A percentile compares a stretch with the other conserved stretches of the same genome.
These are phyloP conservation scores for Vicia faba DNA, from an alignment of 306 rosid genomes.

Conservation along the genomic window DNA sequence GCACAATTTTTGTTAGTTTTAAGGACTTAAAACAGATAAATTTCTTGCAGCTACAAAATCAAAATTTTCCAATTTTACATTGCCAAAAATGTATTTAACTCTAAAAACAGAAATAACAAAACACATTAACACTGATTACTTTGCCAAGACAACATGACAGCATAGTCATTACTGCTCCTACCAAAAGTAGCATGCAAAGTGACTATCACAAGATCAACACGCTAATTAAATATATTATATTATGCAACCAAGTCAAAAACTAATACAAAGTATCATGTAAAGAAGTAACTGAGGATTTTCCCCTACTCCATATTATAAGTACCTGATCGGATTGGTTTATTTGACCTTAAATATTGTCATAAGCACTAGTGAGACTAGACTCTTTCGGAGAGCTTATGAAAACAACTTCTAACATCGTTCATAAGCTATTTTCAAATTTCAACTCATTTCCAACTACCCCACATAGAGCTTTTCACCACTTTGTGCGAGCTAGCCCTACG, in stretches of 20 bases:
- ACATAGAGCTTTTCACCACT: too few species aligned
- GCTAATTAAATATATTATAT: not conserved
- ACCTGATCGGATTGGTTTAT: not conserved
- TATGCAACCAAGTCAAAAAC: not conserved
- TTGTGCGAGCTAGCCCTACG: too few species aligned
- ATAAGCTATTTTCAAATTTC: not conserved
- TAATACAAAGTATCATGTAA: constrained; percentile 17
- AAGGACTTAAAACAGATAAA: not conserved
- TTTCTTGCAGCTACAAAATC: not conserved
- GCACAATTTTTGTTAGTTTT: not conserved
- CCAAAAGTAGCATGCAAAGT: constrained; percentile 28
- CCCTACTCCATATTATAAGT: not conserved
- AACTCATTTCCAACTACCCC: not conserved
- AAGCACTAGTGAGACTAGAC: not conserved
- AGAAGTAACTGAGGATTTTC: not conserved
- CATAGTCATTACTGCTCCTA: constrained; percentile 18
- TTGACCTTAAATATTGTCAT: not conserved
- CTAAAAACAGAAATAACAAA: not conserved
- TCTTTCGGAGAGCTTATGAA: not conserved
- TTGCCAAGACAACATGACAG: not conserved
- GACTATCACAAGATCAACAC: constrained; percentile 4
- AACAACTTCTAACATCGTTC: not conserved
- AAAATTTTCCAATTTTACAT: not conserved
- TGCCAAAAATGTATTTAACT: not conserved
- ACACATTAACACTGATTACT: not conserved